Conservation (phyloP, 1,284 basidiomycete genomes). For the Agaricales sp. region DNA sequence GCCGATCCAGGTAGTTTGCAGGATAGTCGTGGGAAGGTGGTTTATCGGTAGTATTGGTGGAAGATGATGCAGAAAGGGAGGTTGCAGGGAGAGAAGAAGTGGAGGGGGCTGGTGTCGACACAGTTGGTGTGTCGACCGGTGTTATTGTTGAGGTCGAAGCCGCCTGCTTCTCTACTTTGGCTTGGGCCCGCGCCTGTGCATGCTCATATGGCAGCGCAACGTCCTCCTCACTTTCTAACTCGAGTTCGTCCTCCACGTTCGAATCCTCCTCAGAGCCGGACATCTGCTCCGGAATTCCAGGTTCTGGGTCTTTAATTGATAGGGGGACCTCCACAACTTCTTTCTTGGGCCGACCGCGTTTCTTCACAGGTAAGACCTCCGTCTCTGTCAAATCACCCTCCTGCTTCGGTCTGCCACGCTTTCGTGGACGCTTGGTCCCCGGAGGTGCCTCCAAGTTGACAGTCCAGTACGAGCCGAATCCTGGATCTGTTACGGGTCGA, state of each 20-base stretch:
- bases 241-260: slow-evolving; percentile 33
- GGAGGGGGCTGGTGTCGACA: too few species aligned
- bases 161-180: slow-evolving; percentile 16
- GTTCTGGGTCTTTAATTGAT: slow-evolving; percentile 16
- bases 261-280: slow-evolving; percentile 22
- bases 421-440: slow-evolving; percentile 71
- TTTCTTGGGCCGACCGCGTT: slow-evolving; percentile 41
- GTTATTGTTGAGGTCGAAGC: too few species aligned
- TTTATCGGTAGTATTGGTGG: slow-evolving; percentile 23
- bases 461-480: slow-evolving; percentile 78
- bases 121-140: too few species aligned
- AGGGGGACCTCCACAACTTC: slow-evolving; percentile 7
- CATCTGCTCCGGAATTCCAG: slow-evolving; percentile 18
- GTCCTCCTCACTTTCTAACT: slow-evolving; percentile 56
- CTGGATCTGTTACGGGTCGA: slow-evolving; percentile 69
- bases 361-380: slow-evolving; percentile 20
- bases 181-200: slow-evolving; percentile 23
- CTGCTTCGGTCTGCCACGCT: slow-evolving; percentile 57
- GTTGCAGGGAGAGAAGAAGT: background rate
- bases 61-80: slow-evolving; percentile 21
- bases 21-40: slow-evolving; percentile 17
- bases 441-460: slow-evolving; percentile 71
- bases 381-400: slow-evolving; percentile 15
- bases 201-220: slow-evolving; percentile 33
- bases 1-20: slow-evolving; percentile 27